Base-by-base conservation (phyloP, 2,329 filamentous ascomycete genomes). In the Alternaria tenuissima region DNA sequence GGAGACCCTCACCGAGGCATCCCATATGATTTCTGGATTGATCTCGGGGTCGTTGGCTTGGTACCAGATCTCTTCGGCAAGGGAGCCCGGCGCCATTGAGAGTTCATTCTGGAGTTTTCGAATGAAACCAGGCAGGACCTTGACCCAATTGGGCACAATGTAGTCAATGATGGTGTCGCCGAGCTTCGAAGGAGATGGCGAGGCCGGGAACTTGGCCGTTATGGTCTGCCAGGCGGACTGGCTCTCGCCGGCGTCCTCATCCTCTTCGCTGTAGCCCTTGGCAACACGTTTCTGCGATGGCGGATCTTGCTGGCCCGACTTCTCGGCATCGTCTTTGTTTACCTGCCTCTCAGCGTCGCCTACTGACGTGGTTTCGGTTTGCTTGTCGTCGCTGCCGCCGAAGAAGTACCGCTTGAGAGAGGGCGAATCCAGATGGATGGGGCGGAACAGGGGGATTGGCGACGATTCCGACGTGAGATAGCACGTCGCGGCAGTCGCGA, bases 11-110 rank as follows among this genome's bases (percentile, higher is more conserved):
- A 99, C 95, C 20, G 82, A 84, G 18, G 94, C 94, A 41, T 92
- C 87, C 81, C 90, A 93, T 32, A 87, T 82, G 59, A 98, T 96
- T 76, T 99, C 95, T 0, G 94, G 94, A 69, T 98, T 92, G 63
- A 91, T 83, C 48, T 88, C 83, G 0, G 93, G 88, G 73, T 98
- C 92, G 59, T 93, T 91, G 1, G 95, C 93, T 71, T 98, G 94
- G 65, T 85, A 84, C 95, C 95, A 98, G 59, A 99, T 95, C 68
- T 97, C 92, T 73, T 96, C 91, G 12, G 94, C 93, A 42, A 99
- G 82, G 0, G 93, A 96, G 1, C 93, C 94, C 0, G 93, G 91
- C 0, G 90, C 88, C 88, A 95, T 90, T 34, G 92, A 95, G 16
- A 97, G 83, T 79, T 98, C 94, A 22, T 87, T 87, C 75, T 97